Percentiles rank a stretch among this genome's conserved stretches.
These are phyloP conservation scores for Tylopilus orsonianus DNA, from an alignment of 1,284 basidiomycete species.

Conservation along the genomic window DNA sequence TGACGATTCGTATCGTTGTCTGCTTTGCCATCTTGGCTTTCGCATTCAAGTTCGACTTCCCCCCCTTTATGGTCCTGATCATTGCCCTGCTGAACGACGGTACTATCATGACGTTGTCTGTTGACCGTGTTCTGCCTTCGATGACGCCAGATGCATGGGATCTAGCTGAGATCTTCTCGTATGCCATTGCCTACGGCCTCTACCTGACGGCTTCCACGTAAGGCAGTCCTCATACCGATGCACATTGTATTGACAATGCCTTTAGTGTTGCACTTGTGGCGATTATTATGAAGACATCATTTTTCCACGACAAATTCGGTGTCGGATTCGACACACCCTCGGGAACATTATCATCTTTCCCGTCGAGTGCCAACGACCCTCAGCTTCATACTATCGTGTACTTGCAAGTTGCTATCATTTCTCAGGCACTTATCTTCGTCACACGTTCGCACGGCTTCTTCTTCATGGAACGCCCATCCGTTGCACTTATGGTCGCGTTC, in stretches of 20 bases:
- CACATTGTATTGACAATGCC: conserved; percentile 21
- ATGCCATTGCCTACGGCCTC: conserved; percentile 92
- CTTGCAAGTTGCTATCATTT: conserved; percentile 96
- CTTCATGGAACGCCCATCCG: conserved; percentile 96
- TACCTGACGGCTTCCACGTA: conserved; percentile 90
- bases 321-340: conserved; percentile 65
- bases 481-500: conserved; percentile 89
- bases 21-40: conserved; percentile 96
- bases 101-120: conserved; percentile 98
- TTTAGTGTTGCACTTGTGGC: conserved; percentile 75
- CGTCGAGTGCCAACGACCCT: conserved; percentile 67
- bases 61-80: conserved; percentile 98
- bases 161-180: conserved; percentile 93
- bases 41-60: conserved; percentile 97
- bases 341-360: conserved; percentile 34
- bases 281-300: conserved; percentile 84
- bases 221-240: conserved; percentile 29
- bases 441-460: conserved; percentile 96
- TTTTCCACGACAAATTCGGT: conserved; percentile 88
- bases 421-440: conserved; percentile 96
- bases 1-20: conserved; percentile 98
- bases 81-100: conserved; percentile 97
- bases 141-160: conserved; percentile 95
- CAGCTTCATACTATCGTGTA: conserved; percentile 82
- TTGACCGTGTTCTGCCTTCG: conserved; percentile 94